A percentile compares a stretch with the other conserved stretches of the same genome.
Conservation (phyloP, 495 filamentous ascomycete species). For the Hyaloscypha finlandica region DNA sequence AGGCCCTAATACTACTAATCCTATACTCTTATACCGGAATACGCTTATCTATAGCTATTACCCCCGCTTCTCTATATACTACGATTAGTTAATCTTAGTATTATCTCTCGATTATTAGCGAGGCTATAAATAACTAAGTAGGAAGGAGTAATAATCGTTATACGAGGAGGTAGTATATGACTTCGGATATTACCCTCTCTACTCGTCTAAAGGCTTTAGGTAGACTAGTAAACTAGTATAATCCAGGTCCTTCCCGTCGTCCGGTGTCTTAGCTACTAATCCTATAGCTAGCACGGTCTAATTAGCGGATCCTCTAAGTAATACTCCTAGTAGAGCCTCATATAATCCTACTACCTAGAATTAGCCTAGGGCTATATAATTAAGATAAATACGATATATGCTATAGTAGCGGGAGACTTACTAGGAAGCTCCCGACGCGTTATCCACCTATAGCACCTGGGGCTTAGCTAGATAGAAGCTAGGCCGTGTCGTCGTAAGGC, state of each 20-base stretch:
- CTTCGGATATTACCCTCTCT: not conserved
- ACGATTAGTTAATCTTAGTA: conserved; percentile 11
- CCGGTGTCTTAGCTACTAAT: conserved; percentile 20
- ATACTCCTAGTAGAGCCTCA: not conserved
- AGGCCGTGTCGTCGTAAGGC: conserved; percentile 7
- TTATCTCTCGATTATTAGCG: conserved; percentile 19
- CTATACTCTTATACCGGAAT: conserved; percentile 19
- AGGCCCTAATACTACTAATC: conserved; percentile 19
- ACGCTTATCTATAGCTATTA: conserved; percentile 13
- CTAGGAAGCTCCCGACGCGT: not conserved
- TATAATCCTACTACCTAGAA: conserved; percentile 5
- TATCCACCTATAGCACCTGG: not conserved
- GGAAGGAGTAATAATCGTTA: conserved; percentile 2
- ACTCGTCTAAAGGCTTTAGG: conserved; percentile 10
- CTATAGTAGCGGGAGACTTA: not conserved
- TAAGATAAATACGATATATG: conserved; percentile 16
- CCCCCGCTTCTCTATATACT: not conserved
- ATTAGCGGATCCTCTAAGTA: conserved; percentile 19
- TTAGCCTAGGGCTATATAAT: conserved; percentile 18
- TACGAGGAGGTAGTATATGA: not conserved
- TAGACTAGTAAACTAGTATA: not conserved
- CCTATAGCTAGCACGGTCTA: conserved; percentile 17
- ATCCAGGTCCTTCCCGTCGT: conserved; percentile 15
- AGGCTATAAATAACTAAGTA: conserved; percentile 14
- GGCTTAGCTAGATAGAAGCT: conserved; percentile 9